Evolutionary conservation across 306 rosid species (phyloP).

Genomic region (Corylus avellana): DNA sequence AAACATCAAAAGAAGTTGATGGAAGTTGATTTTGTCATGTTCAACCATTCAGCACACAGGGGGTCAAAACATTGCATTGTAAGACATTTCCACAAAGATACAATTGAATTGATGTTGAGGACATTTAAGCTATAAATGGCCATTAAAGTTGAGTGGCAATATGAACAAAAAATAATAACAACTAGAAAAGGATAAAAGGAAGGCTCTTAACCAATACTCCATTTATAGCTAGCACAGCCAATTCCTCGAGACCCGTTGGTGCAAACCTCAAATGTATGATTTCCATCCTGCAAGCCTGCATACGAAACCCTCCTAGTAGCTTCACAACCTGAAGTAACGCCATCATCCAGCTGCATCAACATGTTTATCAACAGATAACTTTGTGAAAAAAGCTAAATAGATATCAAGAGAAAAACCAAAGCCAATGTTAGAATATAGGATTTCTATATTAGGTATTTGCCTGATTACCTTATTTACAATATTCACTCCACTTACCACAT

Average conservation of each 20-base stretch:
- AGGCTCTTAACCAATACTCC: conserved; percentile 76
- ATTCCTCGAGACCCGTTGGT: conserved; percentile 45
- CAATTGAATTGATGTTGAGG: not conserved
- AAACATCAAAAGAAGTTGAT: no score
- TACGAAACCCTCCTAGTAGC: conserved; percentile 46
- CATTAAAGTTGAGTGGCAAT: not conserved
- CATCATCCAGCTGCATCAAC: conserved; percentile 69
- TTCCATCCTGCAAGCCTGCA: conserved; percentile 69
- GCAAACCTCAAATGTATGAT: conserved; percentile 75
- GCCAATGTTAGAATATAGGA: not conserved
- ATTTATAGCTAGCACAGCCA: conserved; percentile 64
- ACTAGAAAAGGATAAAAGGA: conserved; percentile 30
- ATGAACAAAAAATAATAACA: conserved; percentile 4
- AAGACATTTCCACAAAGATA: not conserved
- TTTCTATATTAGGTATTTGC: no score
- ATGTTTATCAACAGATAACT: not conserved
- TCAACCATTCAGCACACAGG: no score
- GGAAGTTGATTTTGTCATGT: no score
- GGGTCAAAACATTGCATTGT: not conserved
- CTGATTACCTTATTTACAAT: no score
- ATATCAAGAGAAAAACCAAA: not conserved
- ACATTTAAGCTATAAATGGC: not conserved
- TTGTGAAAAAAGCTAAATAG: not conserved
- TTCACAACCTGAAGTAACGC: conserved; percentile 49
- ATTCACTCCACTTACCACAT: no score